Evolutionary conservation across 2,329 filamentous ascomycete species (phyloP).

Genomic region (Scorias spongiosa): DNA sequence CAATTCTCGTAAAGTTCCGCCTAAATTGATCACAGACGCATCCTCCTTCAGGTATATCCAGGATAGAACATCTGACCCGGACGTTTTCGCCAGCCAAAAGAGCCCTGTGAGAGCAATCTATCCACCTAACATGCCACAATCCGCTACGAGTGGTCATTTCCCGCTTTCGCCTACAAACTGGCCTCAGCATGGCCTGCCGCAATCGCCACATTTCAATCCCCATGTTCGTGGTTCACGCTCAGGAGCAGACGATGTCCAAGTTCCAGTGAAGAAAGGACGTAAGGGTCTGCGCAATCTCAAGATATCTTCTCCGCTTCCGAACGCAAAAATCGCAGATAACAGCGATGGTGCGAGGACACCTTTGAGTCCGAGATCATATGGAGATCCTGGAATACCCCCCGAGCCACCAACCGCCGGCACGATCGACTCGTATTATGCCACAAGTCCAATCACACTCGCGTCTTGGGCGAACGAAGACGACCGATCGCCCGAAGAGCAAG

Average conservation of each 20-base stretch:
- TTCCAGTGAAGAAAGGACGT: neutral
- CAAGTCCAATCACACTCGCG: neutral
- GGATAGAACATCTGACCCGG: too few species aligned
- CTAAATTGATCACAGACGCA: constrained; percentile 12
- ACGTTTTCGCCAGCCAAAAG: constrained; percentile 10
- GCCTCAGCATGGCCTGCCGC: neutral
- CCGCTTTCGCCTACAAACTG: neutral
- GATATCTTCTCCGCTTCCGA: constrained; percentile 41
- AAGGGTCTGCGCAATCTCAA: constrained; percentile 35
- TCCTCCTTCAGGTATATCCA: constrained; percentile 7
- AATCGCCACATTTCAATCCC: neutral
- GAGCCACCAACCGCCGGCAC: constrained; percentile 27
- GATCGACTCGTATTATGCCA: constrained; percentile 5
- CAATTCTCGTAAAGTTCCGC: constrained; percentile 7
- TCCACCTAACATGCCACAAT: constrained; percentile 20
- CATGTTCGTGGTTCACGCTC: neutral
- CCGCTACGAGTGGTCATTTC: neutral
- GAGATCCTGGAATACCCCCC: constrained; percentile 39
- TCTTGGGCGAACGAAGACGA: neutral
- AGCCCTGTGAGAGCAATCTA: constrained; percentile 34
- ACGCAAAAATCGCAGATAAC: constrained; percentile 24
- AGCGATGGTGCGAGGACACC: constrained; percentile 36
- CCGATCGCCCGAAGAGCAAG: neutral
- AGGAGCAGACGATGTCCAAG: neutral
- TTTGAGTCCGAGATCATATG: constrained; percentile 40